Evolutionary conservation across 169 alveolate species (phyloP).

Genomic region (Babesia divergens): DNA sequence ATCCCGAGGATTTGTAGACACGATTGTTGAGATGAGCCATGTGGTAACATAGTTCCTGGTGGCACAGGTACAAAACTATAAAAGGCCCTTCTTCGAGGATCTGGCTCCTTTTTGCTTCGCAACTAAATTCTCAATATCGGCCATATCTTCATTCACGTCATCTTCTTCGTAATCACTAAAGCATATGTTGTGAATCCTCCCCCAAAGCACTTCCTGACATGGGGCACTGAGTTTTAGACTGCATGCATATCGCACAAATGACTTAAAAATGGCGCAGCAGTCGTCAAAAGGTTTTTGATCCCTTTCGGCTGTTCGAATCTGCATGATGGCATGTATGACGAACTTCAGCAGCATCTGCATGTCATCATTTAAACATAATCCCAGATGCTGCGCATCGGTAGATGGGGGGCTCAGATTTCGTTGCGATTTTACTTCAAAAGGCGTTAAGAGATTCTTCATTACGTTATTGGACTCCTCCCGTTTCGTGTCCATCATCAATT

Average conservation of each 20-base stretch:
- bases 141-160: background rate
- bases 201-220: background rate
- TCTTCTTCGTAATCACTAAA: background rate
- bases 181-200: conserved; percentile 1
- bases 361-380: background rate
- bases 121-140: background rate
- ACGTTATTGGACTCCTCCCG: background rate
- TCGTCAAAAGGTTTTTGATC: background rate
- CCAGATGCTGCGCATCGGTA: background rate
- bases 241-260: background rate
- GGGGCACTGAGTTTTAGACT: background rate
- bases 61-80: too few relatives aligned
- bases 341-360: background rate
- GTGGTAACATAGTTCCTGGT: too few relatives aligned
- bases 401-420: background rate
- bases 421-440: background rate
- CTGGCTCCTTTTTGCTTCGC: too few relatives aligned
- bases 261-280: background rate
- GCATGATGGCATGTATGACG: conserved; percentile 1
- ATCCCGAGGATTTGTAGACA: too few relatives aligned
- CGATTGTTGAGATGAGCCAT: too few relatives aligned
- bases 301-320: background rate
- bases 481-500: background rate
- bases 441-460: background rate
- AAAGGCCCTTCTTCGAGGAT: too few relatives aligned